phyloP scores from a whole-genome alignment of 2,329 filamentous ascomycete species.

The Xylaria digitata region DNA sequence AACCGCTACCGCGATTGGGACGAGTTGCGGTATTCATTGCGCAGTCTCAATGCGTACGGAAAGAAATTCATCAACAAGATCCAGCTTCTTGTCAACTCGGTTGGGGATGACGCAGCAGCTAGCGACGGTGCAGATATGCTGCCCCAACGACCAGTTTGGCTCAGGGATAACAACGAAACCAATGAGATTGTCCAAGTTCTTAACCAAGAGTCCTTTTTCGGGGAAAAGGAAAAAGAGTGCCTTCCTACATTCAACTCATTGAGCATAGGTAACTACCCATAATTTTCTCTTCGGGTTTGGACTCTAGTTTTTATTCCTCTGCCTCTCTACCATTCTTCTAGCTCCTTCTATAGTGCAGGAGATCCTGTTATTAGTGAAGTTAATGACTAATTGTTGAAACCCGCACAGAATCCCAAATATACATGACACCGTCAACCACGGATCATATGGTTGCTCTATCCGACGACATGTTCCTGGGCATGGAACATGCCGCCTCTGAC shows the following conservation, averaged over 20 bases:
- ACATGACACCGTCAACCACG: conserved; percentile 55
- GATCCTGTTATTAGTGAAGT: neutral
- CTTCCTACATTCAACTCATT: conserved; percentile 58
- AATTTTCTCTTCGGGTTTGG: neutral
- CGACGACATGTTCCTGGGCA: conserved; percentile 58
- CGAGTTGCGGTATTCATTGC: conserved; percentile 57
- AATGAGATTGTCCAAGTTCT: conserved; percentile 51
- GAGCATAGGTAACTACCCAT: conserved; percentile 18
- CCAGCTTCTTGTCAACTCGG: conserved; percentile 57
- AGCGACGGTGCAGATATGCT: conserved; percentile 41
- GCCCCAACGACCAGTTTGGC: conserved; percentile 50
- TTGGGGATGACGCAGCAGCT: conserved; percentile 44
- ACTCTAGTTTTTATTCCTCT: neutral
- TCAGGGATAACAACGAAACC: no score
- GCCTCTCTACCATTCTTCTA: neutral
- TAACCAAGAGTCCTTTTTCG: conserved; percentile 57
- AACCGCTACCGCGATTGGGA: conserved; percentile 60
- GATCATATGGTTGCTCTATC: conserved; percentile 57
- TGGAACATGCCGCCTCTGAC: conserved; percentile 56
- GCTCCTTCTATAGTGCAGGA: no score
- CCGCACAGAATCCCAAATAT: conserved; percentile 57
- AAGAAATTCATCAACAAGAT: conserved; percentile 56
- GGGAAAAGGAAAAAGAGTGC: conserved; percentile 52
- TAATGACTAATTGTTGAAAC: conserved; percentile 36
- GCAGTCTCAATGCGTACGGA: conserved; percentile 56